These are phyloP conservation scores for Tolypocladium amazonense DNA, from an alignment of 2,329 filamentous ascomycete genomes.

Conservation along the genomic window DNA sequence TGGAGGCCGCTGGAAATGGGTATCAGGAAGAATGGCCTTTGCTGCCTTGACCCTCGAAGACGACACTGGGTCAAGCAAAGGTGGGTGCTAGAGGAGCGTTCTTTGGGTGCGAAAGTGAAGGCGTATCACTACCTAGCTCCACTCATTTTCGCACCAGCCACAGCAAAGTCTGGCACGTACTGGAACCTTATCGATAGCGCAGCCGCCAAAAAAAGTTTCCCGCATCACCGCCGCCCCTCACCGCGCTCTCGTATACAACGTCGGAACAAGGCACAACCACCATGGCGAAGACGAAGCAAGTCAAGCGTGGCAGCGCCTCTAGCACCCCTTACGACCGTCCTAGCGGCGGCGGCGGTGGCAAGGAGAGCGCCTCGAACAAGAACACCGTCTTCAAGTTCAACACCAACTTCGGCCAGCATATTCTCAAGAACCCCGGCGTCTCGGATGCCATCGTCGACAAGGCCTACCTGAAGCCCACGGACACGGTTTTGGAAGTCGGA, in stretches of 20 bases:
- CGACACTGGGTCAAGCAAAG: neutral
- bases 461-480: conserved; percentile 80
- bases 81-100: conserved; percentile 2
- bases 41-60: neutral
- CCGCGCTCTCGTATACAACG: conserved; percentile 2
- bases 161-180: neutral
- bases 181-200: conserved; percentile 12
- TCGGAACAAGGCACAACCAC: neutral
- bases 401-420: conserved; percentile 76
- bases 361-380: conserved; percentile 18
- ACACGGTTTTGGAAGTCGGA: conserved; percentile 83
- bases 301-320: conserved; percentile 40
- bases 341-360: conserved; percentile 8
- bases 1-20: neutral
- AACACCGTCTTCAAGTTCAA: conserved; percentile 98
- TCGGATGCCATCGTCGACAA: conserved; percentile 63
- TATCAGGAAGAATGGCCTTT: neutral
- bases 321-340: conserved; percentile 32
- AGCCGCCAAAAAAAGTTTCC: conserved; percentile 8
- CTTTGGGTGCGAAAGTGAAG: neutral
- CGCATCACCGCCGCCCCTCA: conserved; percentile 5
- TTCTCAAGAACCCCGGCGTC: conserved; percentile 85
- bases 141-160: neutral
- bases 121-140: no score
- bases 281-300: conserved; percentile 44